A percentile compares a stretch with the other conserved stretches of the same genome.
These are phyloP conservation scores for Sugiyamaella mastotermitis DNA, from an alignment of 805 yeast species.

Conservation along the genomic window DNA sequence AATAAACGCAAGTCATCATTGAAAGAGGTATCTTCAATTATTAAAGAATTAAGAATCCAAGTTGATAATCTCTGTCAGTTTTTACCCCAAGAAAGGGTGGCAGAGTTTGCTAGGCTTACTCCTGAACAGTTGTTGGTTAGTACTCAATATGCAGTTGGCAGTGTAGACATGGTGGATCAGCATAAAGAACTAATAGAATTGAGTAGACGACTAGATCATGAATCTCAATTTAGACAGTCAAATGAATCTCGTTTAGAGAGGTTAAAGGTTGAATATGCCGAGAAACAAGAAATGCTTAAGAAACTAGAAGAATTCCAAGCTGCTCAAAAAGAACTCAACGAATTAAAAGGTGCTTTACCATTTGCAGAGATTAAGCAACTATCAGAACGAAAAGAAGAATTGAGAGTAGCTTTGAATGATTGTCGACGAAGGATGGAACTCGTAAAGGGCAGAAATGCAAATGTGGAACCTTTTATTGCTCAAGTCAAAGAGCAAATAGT, in stretches of 20 bases:
- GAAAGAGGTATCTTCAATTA: slow-evolving; percentile 36
- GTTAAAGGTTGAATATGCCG: slow-evolving; percentile 21
- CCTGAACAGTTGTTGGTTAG: slow-evolving; percentile 70
- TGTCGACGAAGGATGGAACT: too few species aligned
- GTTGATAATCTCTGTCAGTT: slow-evolving; percentile 90
- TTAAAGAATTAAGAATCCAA: slow-evolving; percentile 62
- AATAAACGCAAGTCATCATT: slow-evolving; percentile 32
- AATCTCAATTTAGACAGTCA: slow-evolving; percentile 41
- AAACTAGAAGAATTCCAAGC: slow-evolving; percentile 15
- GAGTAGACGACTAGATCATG: slow-evolving; percentile 38
- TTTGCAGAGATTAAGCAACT: slow-evolving; percentile 1
- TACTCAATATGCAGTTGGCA: slow-evolving; percentile 75
- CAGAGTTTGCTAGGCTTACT: slow-evolving; percentile 77
- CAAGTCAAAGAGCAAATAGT: slow-evolving; percentile 1
- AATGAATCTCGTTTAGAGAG: slow-evolving; percentile 19
- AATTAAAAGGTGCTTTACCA: not conserved
- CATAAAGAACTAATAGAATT: slow-evolving; percentile 54
- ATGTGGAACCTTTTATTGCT: slow-evolving; percentile 1
- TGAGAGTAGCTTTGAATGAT: slow-evolving; percentile 3
- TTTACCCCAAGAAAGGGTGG: slow-evolving; percentile 91
- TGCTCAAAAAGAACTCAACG: slow-evolving; percentile 14
- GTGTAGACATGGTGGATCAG: slow-evolving; percentile 46
- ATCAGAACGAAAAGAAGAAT: not conserved
- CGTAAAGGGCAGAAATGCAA: slow-evolving; percentile 1
- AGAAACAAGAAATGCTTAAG: slow-evolving; percentile 23